phyloP scores from a whole-genome alignment of 2,329 filamentous ascomycete species.

The Paraconiothyrium sp. region DNA sequence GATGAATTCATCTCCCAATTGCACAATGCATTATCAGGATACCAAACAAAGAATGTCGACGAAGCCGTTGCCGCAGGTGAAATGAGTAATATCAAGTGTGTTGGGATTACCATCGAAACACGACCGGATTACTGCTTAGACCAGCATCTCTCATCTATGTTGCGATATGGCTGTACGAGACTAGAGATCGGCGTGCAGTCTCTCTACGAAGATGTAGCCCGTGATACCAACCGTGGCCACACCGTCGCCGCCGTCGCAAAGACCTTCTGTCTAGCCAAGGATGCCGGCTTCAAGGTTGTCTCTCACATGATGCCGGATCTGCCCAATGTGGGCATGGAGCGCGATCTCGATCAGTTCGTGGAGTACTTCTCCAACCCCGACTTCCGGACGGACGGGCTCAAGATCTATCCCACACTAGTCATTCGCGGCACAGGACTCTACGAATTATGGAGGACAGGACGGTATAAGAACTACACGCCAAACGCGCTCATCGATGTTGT shows the following conservation, averaged over 20 bases:
- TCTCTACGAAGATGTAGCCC: constrained; percentile 96
- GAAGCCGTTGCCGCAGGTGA: constrained; percentile 94
- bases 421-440: constrained; percentile 97
- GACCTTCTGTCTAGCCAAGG: constrained; percentile 96
- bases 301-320: constrained; percentile 99
- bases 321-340: constrained; percentile 97
- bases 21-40: constrained; percentile 95
- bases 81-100: constrained; percentile 97
- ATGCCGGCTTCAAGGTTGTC: constrained; percentile 98
- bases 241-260: constrained; percentile 95
- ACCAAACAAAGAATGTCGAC: constrained; percentile 92
- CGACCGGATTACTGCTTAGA: constrained; percentile 96
- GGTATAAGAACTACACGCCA: constrained; percentile 98
- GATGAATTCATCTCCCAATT: constrained; percentile 95
- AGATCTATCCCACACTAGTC: constrained; percentile 97
- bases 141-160: constrained; percentile 93
- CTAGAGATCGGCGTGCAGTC: constrained; percentile 96
- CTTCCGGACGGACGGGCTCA: constrained; percentile 95
- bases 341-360: constrained; percentile 93
- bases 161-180: constrained; percentile 96
- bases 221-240: constrained; percentile 96
- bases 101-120: constrained; percentile 98
- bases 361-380: constrained; percentile 98
- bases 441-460: constrained; percentile 94
- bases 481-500: constrained; percentile 96